These are phyloP conservation scores for Eucalyptus fibrosa DNA, from an alignment of 345 rosid species.

Conservation along the genomic window DNA sequence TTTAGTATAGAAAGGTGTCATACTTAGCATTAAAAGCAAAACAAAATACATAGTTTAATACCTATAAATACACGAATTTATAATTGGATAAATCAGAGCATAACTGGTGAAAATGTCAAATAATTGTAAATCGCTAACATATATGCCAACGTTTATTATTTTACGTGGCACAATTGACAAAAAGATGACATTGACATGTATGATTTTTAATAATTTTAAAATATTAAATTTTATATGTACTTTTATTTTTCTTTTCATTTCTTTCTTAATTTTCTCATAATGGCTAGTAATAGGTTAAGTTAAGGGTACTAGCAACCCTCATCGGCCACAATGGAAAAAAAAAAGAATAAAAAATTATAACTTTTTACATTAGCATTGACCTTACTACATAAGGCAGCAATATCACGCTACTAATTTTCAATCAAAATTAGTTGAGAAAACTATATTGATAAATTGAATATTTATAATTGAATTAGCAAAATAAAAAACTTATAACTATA, in stretches of 20 bases:
- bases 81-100: rapidly evolving
- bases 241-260: too few species aligned
- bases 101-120: neutral
- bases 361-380: neutral
- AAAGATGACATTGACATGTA: neutral
- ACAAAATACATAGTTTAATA: neutral
- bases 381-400: rapidly evolving
- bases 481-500: rapidly evolving
- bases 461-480: too few species aligned
- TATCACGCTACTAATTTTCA: rapidly evolving
- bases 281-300: neutral
- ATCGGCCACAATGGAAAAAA: rapidly evolving
- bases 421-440: too few species aligned
- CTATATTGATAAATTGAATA: neutral
- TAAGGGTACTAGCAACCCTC: neutral
- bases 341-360: too few species aligned
- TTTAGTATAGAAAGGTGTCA: neutral
- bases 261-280: too few species aligned
- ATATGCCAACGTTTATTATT: rapidly evolving
- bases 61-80: neutral
- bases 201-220: too few species aligned
- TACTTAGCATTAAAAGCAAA: neutral
- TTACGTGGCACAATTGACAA: too few species aligned
- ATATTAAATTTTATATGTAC: too few species aligned
- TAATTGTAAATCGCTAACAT: neutral